Evolutionary conservation across 2,329 filamentous ascomycete species (phyloP).

Genomic region (Trichoderma sp.): DNA sequence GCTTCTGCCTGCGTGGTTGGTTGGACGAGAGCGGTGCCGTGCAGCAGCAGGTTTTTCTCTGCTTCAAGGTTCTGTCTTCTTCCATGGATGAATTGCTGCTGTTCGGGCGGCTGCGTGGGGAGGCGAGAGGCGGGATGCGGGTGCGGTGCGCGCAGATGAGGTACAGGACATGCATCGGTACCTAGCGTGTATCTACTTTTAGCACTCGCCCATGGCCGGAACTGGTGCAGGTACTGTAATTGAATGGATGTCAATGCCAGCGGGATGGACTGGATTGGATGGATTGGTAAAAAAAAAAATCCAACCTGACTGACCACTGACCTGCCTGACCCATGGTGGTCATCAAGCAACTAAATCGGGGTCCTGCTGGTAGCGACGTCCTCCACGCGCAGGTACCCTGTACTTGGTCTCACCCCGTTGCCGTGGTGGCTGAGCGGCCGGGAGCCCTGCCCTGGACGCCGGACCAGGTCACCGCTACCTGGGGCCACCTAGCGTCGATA

Average conservation of each 20-base stretch:
- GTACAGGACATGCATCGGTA: not conserved
- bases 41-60: not conserved
- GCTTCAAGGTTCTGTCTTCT: not conserved
- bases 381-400: not conserved
- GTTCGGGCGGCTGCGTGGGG: slow-evolving; percentile 10
- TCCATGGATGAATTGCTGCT: not conserved
- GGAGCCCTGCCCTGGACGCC: slow-evolving; percentile 9
- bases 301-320: not conserved
- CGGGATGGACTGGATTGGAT: not conserved
- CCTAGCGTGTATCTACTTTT: slow-evolving; percentile 1
- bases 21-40: slow-evolving; percentile 1
- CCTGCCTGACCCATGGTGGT: not conserved
- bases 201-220: not conserved
- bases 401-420: slow-evolving; percentile 14
- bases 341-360: not conserved
- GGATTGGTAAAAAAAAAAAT: not conserved
- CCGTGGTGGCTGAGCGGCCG: slow-evolving; percentile 19
- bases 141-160: not conserved
- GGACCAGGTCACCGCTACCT: slow-evolving; percentile 18
- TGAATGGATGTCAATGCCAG: not conserved
- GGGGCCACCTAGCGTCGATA: slow-evolving; percentile 3
- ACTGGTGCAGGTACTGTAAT: not conserved
- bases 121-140: not conserved
- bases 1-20: slow-evolving; percentile 6
- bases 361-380: not conserved